These are phyloP conservation scores for Talaromyces rugulosus DNA, from an alignment of 2,329 filamentous ascomycete genomes.

Conservation along the genomic window DNA sequence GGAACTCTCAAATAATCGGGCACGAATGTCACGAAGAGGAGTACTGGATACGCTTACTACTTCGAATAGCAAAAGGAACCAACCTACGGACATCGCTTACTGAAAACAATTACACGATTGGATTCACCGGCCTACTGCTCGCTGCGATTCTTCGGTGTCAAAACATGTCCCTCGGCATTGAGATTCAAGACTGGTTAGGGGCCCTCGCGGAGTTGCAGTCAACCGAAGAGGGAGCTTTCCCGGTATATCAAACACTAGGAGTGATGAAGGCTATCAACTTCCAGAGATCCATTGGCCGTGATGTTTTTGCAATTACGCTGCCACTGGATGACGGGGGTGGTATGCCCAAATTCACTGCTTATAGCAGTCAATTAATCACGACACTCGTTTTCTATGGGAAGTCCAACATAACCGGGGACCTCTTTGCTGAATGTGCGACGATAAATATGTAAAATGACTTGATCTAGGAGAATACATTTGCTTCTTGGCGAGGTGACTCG, in stretches of 20 bases:
- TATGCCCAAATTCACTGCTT: slow-evolving; percentile 18
- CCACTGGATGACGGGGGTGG: slow-evolving; percentile 21
- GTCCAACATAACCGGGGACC: slow-evolving; percentile 3
- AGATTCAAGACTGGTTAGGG: slow-evolving; percentile 20
- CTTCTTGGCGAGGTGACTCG: too few relatives aligned
- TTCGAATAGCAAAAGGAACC: slow-evolving; percentile 15
- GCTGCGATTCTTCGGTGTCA: slow-evolving; percentile 20
- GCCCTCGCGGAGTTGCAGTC: slow-evolving; percentile 15
- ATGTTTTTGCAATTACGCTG: slow-evolving; percentile 18
- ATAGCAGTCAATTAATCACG: slow-evolving; percentile 22
- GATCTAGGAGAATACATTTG: too few relatives aligned
- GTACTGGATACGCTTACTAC: slow-evolving; percentile 13
- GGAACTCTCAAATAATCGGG: neutral
- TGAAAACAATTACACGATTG: slow-evolving; percentile 23
- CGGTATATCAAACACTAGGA: slow-evolving; percentile 19
- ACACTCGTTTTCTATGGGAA: slow-evolving; percentile 19
- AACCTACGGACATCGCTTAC: slow-evolving; percentile 14
- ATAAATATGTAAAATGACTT: neutral
- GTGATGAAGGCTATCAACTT: slow-evolving; percentile 19
- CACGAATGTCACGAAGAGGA: slow-evolving; percentile 9
- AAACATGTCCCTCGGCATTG: slow-evolving; percentile 6
- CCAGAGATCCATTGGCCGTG: slow-evolving; percentile 14
- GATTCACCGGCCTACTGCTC: slow-evolving; percentile 21
- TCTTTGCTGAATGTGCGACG: slow-evolving; percentile 14
- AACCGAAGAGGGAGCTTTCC: slow-evolving; percentile 23